phyloP scores from a whole-genome alignment of 2,329 filamentous ascomycete species.

The Fusarium newnesense region DNA sequence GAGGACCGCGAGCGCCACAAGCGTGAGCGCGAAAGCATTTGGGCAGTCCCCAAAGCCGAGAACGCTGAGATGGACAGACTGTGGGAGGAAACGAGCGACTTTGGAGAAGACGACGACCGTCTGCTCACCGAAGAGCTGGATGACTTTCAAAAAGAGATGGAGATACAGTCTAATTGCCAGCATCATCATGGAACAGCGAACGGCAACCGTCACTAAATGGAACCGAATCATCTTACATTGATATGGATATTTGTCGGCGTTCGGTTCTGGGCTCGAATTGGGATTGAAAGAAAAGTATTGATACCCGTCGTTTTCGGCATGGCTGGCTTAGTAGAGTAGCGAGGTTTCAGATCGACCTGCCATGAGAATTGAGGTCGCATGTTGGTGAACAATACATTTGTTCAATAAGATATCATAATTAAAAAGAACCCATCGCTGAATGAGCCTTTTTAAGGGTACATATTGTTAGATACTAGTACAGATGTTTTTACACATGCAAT shows the following conservation, averaged over 20 bases:
- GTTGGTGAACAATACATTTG: neutral
- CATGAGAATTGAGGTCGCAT: neutral
- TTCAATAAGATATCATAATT: constrained; percentile 29
- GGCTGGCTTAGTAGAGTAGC: constrained; percentile 5
- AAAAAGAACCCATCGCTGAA: constrained; percentile 28
- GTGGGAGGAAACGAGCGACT: constrained; percentile 88
- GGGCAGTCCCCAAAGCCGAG: constrained; percentile 77
- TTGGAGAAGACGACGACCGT: constrained; percentile 86
- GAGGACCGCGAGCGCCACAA: constrained; percentile 97
- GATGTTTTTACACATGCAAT: constrained; percentile 53
- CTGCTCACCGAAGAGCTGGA: constrained; percentile 77
- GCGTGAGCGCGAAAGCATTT: constrained; percentile 88
- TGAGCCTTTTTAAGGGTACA: constrained; percentile 37
- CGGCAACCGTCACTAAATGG: constrained; percentile 41
- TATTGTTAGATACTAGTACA: constrained; percentile 52
- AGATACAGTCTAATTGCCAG: constrained; percentile 51
- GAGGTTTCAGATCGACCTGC: constrained; percentile 5
- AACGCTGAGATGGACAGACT: constrained; percentile 80
- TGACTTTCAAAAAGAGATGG: constrained; percentile 58
- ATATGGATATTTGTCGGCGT: constrained; percentile 44
- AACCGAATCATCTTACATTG: constrained; percentile 1
- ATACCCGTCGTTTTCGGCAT: constrained; percentile 45
- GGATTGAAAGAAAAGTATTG: constrained; percentile 37
- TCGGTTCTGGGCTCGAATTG: constrained; percentile 29
- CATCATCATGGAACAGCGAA: constrained; percentile 50